Evolutionary conservation across 768 basidiomycete genomes (phyloP).

Genomic region (Lactarius sp.): DNA sequence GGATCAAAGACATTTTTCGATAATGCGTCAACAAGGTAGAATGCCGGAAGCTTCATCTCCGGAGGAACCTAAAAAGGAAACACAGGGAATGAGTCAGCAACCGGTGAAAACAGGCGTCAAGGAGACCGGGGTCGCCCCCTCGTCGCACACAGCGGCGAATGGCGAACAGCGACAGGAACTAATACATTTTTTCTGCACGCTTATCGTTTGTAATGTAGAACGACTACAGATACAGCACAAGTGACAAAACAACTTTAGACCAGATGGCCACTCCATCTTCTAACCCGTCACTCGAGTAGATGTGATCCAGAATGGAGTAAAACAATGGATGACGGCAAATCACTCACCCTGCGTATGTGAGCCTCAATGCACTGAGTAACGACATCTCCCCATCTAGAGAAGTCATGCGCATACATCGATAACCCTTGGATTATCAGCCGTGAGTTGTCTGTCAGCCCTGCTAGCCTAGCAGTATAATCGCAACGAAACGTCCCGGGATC

Average conservation of each 20-base stretch:
- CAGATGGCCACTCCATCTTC: conserved; percentile 9
- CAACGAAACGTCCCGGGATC: conserved; percentile 73
- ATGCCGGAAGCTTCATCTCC: conserved; percentile 87
- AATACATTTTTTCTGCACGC: conserved; percentile 18
- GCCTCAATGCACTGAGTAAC: conserved; percentile 76
- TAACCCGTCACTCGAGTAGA: conserved; percentile 11
- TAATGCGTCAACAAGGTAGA: conserved; percentile 95
- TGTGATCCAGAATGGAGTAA: not conserved
- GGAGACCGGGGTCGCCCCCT: conserved; percentile 23
- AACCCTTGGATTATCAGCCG: conserved; percentile 90
- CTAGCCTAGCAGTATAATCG: conserved; percentile 69
- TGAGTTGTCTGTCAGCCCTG: conserved; percentile 88
- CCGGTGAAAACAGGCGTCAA: conserved; percentile 32
- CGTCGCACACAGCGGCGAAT: conserved; percentile 18
- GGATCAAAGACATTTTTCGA: conserved; percentile 95
- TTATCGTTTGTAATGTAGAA: conserved; percentile 18
- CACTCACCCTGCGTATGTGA: conserved; percentile 88
- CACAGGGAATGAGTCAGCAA: conserved; percentile 61
- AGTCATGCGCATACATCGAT: conserved; percentile 89
- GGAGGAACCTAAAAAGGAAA: conserved; percentile 63
- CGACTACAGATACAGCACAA: conserved; percentile 15
- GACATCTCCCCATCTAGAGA: conserved; percentile 68
- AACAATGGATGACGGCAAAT: conserved; percentile 25
- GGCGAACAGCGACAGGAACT: conserved; percentile 3
- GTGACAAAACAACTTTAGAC: conserved; percentile 4